Evolutionary conservation across 805 yeast species (phyloP).

Genomic region (Nakazawaea peltata): DNA sequence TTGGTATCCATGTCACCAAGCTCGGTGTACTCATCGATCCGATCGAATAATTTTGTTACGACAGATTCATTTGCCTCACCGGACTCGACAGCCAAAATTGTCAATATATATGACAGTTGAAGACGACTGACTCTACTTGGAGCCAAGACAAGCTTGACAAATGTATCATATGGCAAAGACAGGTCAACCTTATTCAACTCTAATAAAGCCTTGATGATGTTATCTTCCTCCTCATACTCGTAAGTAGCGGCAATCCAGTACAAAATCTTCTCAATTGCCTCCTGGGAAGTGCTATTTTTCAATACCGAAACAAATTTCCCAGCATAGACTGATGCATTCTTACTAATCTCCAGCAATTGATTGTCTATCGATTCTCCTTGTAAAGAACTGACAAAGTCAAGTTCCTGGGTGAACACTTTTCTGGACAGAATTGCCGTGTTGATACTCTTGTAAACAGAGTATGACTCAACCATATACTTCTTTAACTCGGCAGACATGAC

Average conservation of each 20-base stretch:
- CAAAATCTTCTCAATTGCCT: conserved; percentile 10
- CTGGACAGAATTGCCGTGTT: not conserved
- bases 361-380: too few relatives aligned
- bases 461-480: too few relatives aligned
- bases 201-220: conserved; percentile 24
- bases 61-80: conserved; percentile 22
- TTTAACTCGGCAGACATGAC: not conserved
- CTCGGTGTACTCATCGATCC: conserved; percentile 19
- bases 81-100: conserved; percentile 32
- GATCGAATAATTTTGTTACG: conserved; percentile 29
- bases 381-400: too few relatives aligned
- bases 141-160: conserved; percentile 41
- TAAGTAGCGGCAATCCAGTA: conserved; percentile 21
- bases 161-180: conserved; percentile 45
- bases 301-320: conserved; percentile 6
- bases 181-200: conserved; percentile 31
- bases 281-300: conserved; percentile 2
- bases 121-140: conserved; percentile 50
- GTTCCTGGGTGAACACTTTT: too few relatives aligned
- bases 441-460: not conserved
- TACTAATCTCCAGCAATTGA: conserved; percentile 1
- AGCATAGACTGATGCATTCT: not conserved
- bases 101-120: conserved; percentile 46
- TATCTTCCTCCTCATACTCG: not conserved
- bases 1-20: conserved; percentile 42